A percentile compares a stretch with the other conserved stretches of the same genome.
Conservation (phyloP, 2,329 filamentous ascomycete species). For the Fusarium haematococcum region DNA sequence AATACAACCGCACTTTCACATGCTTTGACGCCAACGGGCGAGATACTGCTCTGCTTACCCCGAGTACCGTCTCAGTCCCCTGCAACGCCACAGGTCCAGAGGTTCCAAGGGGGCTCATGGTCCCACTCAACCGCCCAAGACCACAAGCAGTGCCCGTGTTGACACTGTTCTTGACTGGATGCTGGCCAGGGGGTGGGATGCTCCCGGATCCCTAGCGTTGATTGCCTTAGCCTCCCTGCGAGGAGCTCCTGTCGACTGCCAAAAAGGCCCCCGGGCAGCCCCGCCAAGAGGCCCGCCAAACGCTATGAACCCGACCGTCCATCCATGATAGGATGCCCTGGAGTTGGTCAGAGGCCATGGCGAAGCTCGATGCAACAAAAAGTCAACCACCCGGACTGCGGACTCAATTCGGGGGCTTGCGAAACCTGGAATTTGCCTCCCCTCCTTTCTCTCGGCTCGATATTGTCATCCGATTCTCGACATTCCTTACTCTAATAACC, state of each 20-base stretch:
- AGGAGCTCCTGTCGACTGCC: constrained; percentile 20
- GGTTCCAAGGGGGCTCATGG: constrained; percentile 8
- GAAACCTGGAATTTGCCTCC: constrained; percentile 20
- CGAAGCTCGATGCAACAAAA: constrained; percentile 35
- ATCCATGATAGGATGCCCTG: constrained; percentile 11
- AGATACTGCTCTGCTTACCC: constrained; percentile 1
- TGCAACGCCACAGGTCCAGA: constrained; percentile 34
- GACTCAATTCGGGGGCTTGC: constrained; percentile 23
- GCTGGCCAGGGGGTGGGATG: constrained; percentile 17
- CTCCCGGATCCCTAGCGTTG: constrained; percentile 26
- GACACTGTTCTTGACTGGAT: constrained; percentile 4
- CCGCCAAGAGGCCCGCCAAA: constrained; percentile 23
- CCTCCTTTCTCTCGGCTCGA: constrained; percentile 21
- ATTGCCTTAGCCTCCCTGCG: constrained; percentile 21
- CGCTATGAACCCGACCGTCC: constrained; percentile 12
- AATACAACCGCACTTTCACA: constrained; percentile 44
- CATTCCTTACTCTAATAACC: constrained; percentile 38
- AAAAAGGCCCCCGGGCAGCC: constrained; percentile 26
- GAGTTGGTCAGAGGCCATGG: constrained; percentile 33
- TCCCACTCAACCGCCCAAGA: constrained; percentile 28
- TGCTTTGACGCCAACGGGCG: constrained; percentile 30
- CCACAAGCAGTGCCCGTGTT: not conserved
- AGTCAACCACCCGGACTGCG: constrained; percentile 29
- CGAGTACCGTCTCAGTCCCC: constrained; percentile 15
- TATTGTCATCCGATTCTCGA: constrained; percentile 24